Conservation (phyloP, 352 stramenopile species). For the Globisporangium barbulae region DNA sequence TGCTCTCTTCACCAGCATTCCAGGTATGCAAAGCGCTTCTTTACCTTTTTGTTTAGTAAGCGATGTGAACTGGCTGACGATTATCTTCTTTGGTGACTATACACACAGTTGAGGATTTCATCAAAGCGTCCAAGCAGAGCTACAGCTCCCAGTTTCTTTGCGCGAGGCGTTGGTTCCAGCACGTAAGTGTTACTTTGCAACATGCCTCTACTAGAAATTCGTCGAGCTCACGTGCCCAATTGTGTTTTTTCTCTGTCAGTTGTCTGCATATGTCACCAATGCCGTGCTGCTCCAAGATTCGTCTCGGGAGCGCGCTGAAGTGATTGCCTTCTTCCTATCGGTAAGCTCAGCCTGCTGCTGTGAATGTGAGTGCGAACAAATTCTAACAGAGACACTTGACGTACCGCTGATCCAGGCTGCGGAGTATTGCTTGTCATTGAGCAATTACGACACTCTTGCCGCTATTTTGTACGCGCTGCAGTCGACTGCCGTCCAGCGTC, state of each 20-base stretch:
- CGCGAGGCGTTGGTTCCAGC: constrained; percentile 81
- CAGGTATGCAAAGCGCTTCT: constrained; percentile 29
- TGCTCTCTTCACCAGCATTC: constrained; percentile 76
- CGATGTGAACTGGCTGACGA: neutral
- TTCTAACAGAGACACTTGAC: neutral
- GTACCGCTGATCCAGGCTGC: constrained; percentile 39
- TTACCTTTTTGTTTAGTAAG: neutral
- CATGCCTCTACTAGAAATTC: neutral
- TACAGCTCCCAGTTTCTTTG: constrained; percentile 58
- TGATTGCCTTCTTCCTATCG: constrained; percentile 77
- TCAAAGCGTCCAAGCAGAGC: constrained; percentile 44
- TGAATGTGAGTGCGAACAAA: neutral
- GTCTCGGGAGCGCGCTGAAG: constrained; percentile 55
- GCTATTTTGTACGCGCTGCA: constrained; percentile 84
- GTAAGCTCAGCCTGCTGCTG: constrained; percentile 25
- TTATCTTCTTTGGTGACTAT: neutral
- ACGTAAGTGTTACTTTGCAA: constrained; percentile 43
- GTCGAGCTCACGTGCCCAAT: neutral
- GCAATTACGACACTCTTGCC: constrained; percentile 83
- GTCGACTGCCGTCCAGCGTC: constrained; percentile 81
- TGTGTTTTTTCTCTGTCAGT: constrained; percentile 23
- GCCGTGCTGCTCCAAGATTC: constrained; percentile 69
- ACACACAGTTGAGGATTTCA: constrained; percentile 71
- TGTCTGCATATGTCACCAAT: constrained; percentile 83
- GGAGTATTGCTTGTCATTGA: constrained; percentile 62